A percentile compares a stretch with the other conserved stretches of the same genome.
phyloP scores from a whole-genome alignment of 176 grass and related monocot genomes.

The Dendrocalamus sinicus region DNA sequence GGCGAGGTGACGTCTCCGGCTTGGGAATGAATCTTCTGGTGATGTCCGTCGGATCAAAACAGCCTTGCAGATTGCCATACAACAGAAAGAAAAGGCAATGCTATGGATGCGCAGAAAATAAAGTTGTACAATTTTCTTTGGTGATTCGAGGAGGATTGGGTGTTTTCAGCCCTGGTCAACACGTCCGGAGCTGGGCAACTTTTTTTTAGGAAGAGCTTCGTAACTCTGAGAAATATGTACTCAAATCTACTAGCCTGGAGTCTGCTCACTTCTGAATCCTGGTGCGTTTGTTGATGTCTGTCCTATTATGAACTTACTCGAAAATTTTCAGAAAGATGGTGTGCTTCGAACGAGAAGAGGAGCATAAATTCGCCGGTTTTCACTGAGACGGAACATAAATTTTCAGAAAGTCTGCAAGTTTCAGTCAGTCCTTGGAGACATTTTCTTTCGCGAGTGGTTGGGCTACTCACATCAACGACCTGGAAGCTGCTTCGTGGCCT shows the following conservation, averaged over 20 bases:
- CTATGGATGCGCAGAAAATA: background rate
- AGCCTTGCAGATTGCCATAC: background rate
- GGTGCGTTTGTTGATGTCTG: background rate
- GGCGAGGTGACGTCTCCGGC: background rate
- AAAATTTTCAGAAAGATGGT: background rate
- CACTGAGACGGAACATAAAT: too few relatives aligned
- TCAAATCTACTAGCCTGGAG: too few relatives aligned
- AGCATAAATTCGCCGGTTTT: background rate
- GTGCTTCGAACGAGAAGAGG: background rate
- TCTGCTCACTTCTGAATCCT: background rate
- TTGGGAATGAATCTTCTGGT: conserved; percentile 18
- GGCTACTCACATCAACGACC: background rate
- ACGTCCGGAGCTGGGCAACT: background rate
- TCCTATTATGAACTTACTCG: background rate
- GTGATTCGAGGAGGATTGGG: background rate
- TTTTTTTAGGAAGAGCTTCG: too few relatives aligned
- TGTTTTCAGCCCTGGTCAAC: background rate
- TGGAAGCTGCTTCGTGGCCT: background rate
- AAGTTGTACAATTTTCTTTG: background rate
- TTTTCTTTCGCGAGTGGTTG: conserved; percentile 22
- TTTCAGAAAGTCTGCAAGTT: background rate
- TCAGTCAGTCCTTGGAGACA: background rate
- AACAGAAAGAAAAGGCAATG: background rate
- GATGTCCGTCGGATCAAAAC: conserved; percentile 5
- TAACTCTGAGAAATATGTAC: background rate